Evolutionary conservation across 441 rosid species (phyloP).

Genomic region (Viola pubescens): DNA sequence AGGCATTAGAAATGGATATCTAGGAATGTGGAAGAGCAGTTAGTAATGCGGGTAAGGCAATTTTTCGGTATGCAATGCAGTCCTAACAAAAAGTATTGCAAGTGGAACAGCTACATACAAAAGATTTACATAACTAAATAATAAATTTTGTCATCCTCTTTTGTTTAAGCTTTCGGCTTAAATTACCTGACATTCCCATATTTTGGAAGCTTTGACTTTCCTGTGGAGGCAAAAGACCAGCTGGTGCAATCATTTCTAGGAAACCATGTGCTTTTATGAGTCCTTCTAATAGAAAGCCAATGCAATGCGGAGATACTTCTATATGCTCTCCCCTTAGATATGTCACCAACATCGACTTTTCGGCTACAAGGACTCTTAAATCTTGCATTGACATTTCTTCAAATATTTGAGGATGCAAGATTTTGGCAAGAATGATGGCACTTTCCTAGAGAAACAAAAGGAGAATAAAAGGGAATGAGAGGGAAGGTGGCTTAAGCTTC

Average conservation of each 20-base stretch:
- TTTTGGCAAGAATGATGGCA: conserved; percentile 59
- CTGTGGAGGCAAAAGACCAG: conserved; percentile 43
- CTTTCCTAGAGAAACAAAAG: conserved; percentile 53
- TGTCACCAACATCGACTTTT: conserved; percentile 48
- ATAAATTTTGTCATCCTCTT: background rate
- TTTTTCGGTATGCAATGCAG: too few relatives aligned
- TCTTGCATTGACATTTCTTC: conserved; percentile 77
- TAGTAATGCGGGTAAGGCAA: too few relatives aligned
- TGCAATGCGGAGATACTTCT: conserved; percentile 46
- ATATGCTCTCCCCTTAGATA: conserved; percentile 63
- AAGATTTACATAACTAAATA: background rate
- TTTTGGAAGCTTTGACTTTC: conserved; percentile 30
- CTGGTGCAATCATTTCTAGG: conserved; percentile 52
- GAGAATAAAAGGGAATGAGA: background rate
- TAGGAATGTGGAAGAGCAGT: too few relatives aligned
- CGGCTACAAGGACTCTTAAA: conserved; percentile 61
- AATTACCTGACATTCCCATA: conserved; percentile 46
- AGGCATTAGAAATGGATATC: too few relatives aligned
- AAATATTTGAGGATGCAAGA: conserved; percentile 78
- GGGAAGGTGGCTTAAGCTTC: background rate
- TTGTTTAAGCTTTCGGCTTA: background rate
- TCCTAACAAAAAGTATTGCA: background rate
- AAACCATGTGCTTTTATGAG: conserved; percentile 45
- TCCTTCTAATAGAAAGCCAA: conserved; percentile 81
- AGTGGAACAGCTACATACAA: background rate